Base-by-base conservation (phyloP, 1,284 basidiomycete species). In the Puccinia polysora region DNA sequence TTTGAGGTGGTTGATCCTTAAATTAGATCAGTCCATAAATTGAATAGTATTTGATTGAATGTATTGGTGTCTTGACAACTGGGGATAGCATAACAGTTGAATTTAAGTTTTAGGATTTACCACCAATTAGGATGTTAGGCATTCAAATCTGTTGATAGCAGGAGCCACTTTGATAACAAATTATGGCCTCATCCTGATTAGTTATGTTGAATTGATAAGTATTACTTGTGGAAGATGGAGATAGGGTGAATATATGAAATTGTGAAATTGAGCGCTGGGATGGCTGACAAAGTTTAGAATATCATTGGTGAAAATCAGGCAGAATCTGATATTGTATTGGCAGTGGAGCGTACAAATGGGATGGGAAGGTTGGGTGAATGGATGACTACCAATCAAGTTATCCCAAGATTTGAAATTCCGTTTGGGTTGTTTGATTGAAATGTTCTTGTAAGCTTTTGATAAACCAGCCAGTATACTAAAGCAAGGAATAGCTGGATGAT, bases 11-110 rank as follows among this genome's bases (percentile, higher is more conserved):
- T 14, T n/a, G 38, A 10, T 12, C 49, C 49, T 50, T 20, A 50
- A 23, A 50, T 15, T 43, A 38, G 4, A 38, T 12, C 2, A 38
- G 56, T 3, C 56, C 56, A 25, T n/a, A 10, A 5, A 58, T 12
- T 23, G 56, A 38, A 32, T 58, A 58, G 18, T 58, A 58, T 32
- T 58, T 38, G 56, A 58, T 58, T 5, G 56, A 58, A 34, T 38
- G 43, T 34, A 58, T 40, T 14, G 56, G 56, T 20, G 43, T 38
- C 34, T 58, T 34, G 56, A 58, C 56, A 12, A 58, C 56, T 2
- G 56, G 56, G 1, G 34, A 38, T 6, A 58, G 56, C 36, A 58
- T 34, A 12, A 34, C 56, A 5, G 56, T 38, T 23, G 34, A 34
- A 12, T 58, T 58, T 18, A 38, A 38, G 34, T 34, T 58, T 10